Evolutionary conservation across 106 monocot species (phyloP).

Genomic region (Posidonia australis): DNA sequence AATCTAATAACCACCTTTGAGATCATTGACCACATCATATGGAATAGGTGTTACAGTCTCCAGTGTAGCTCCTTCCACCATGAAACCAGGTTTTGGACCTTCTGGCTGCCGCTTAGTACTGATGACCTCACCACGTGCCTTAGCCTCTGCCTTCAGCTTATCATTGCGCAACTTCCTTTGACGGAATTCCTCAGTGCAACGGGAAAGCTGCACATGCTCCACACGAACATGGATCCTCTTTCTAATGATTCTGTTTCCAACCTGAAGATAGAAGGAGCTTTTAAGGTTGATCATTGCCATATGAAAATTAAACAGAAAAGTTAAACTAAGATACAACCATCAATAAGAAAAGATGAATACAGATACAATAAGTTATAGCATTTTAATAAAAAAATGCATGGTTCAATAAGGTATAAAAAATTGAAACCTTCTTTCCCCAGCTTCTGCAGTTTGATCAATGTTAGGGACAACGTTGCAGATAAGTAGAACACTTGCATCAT

Average conservation of each 20-base stretch:
- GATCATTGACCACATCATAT: constrained; percentile 12
- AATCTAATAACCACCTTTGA: constrained; percentile 11
- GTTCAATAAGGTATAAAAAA: too few relatives aligned
- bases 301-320: too few relatives aligned
- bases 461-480: too few relatives aligned
- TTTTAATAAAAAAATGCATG: too few relatives aligned
- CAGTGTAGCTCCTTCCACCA: constrained; percentile 11
- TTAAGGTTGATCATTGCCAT: too few relatives aligned
- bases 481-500: too few relatives aligned
- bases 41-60: constrained; percentile 13
- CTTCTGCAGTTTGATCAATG: too few relatives aligned
- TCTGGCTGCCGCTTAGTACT: constrained; percentile 9
- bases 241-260: constrained; percentile 26
- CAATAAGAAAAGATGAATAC: too few relatives aligned
- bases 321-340: too few relatives aligned
- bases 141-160: constrained; percentile 2
- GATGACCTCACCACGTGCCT: constrained; percentile 11
- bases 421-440: too few relatives aligned
- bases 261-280: too few relatives aligned
- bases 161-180: constrained; percentile 6
- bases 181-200: constrained; percentile 6
- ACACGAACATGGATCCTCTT: constrained; percentile 43
- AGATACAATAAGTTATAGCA: too few relatives aligned
- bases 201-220: constrained; percentile 33
- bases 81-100: constrained; percentile 8